Conservation (phyloP, 179 eudicot species). For the Dionaea muscipula region DNA sequence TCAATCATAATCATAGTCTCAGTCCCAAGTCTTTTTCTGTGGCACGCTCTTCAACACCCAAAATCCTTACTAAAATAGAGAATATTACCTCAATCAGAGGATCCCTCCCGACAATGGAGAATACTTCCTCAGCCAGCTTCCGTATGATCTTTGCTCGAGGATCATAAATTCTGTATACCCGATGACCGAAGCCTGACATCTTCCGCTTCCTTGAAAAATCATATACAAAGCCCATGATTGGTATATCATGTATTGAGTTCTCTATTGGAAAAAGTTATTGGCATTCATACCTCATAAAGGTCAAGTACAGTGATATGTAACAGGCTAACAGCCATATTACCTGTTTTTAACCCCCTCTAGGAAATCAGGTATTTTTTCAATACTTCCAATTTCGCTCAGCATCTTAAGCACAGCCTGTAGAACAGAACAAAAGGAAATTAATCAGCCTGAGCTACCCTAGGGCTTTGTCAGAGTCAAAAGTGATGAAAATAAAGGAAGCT, state of each 20-base stretch:
- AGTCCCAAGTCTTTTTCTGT: background rate
- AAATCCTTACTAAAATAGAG: background rate
- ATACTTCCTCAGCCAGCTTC: constrained; percentile 95
- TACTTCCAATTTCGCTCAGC: constrained; percentile 84
- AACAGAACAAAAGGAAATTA: constrained; percentile 1
- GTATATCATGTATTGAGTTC: no score
- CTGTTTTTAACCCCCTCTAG: constrained; percentile 94
- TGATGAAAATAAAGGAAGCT: background rate
- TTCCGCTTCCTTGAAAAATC: constrained; percentile 62
- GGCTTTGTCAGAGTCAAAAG: background rate
- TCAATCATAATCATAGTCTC: no score
- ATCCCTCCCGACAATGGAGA: constrained; percentile 92
- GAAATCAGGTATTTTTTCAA: constrained; percentile 89
- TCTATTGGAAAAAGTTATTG: no score
- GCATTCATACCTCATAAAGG: background rate
- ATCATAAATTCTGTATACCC: constrained; percentile 91
- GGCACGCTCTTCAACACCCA: background rate
- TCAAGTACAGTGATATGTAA: background rate
- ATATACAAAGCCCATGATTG: background rate
- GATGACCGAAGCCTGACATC: constrained; percentile 99
- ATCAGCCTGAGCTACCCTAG: background rate
- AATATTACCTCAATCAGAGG: constrained; percentile 80
- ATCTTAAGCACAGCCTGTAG: constrained; percentile 85
- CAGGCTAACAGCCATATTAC: constrained; percentile 16
- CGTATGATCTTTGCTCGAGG: constrained; percentile 91